Evolutionary conservation across 2,329 filamentous ascomycete genomes (phyloP), one percentile per base, ranked within the genome.

Genomic region (Apiospora hydei): DNA sequence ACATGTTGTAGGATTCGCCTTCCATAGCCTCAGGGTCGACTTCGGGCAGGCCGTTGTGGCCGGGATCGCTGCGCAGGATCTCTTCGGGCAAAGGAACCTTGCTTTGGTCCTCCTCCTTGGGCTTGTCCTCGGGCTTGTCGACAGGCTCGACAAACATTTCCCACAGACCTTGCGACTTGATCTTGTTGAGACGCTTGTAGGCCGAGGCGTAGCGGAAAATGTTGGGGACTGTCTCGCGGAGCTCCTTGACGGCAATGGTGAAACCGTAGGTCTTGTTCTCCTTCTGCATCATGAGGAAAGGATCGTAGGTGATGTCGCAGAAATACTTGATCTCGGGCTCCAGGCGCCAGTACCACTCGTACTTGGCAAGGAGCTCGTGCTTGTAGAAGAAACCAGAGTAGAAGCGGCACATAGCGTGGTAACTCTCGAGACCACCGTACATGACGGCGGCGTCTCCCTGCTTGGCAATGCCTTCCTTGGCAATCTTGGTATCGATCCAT

Each of bases 321-420:
- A 99, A 99, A 86, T 98, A 99, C 85, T 96, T 98, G 89, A 99
- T 98, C 84, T 99, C 96, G 76, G 96, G 96, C 88, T 99, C 96
- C 78, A 99, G 87, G 75, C 96, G 94, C 96, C 96, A 99, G 87
- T 99, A 99, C 96, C 96, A 99, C 81, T 98, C 95, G 84, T 98
- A 99, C 84, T 98, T 98, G 80, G 93, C 90, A 66, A 99, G 89
- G 46, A 98, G 89, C 75, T 95, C 93, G 81, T 99, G 96, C 83
- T 98, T 98, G 87, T 96, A 99, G 85, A 99, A 99, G 84, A 97
- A 96, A 61, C 94, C 96, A 75, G 96, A 99, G 85, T 99, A 99
- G 87, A 99, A 99, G 77, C 96, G 91, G 82, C 96, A 99, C 96
- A 99, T 99, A 84, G 97, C 93, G 80, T 99, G 96, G 81, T 99